Conservation (phyloP, 1,139 yeast genomes). For the Diutina siamensis region DNA sequence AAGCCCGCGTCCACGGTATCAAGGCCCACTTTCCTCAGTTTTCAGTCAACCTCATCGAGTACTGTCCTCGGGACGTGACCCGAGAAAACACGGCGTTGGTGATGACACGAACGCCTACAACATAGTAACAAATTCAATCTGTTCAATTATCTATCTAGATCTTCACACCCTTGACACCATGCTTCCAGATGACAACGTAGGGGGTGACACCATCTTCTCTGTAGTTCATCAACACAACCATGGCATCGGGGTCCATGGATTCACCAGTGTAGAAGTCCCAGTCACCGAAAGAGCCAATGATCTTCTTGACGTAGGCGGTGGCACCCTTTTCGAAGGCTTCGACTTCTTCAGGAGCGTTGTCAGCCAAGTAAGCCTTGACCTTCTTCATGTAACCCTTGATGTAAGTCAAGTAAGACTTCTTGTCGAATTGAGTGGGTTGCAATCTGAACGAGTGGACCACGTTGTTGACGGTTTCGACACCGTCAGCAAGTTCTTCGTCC, state of each 20-base stretch:
- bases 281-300: constrained; percentile 88
- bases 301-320: constrained; percentile 87
- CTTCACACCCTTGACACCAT: constrained; percentile 85
- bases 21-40: constrained; percentile 19
- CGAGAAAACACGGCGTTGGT: constrained; percentile 38
- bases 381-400: constrained; percentile 98
- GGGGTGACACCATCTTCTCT: constrained; percentile 99
- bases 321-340: constrained; percentile 95
- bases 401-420: constrained; percentile 91
- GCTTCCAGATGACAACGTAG: constrained; percentile 96
- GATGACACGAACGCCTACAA: background rate
- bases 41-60: constrained; percentile 41
- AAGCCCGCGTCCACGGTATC: constrained; percentile 37
- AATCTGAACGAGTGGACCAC: constrained; percentile 97
- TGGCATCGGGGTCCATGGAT: constrained; percentile 99
- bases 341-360: constrained; percentile 76
- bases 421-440: constrained; percentile 91
- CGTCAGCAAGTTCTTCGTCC: constrained; percentile 71
- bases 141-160: constrained; percentile 36
- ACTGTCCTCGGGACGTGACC: constrained; percentile 47
- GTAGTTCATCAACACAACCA: constrained; percentile 97
- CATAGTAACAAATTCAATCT: background rate
- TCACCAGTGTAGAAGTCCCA: constrained; percentile 99
- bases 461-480: constrained; percentile 87
- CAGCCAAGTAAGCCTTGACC: constrained; percentile 81